phyloP scores from a whole-genome alignment of 495 filamentous ascomycete species.

The Durotheca rogersii region DNA sequence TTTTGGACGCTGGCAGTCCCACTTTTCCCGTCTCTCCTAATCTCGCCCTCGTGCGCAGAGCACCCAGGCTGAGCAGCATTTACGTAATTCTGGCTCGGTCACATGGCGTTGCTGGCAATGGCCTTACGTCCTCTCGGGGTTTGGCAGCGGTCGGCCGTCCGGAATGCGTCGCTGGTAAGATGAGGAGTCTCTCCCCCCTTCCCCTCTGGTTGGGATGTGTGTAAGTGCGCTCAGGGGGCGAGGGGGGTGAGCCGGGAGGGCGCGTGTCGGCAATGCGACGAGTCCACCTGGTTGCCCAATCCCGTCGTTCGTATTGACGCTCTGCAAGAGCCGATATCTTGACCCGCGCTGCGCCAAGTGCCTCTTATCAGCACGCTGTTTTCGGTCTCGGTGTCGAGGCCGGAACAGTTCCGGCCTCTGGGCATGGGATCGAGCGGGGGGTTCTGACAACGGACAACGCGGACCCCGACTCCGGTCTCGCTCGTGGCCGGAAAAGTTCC shows the following conservation, averaged over 20 bases:
- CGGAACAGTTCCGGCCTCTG: constrained; percentile 21
- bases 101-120: neutral
- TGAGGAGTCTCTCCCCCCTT: too few relatives aligned
- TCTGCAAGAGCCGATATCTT: too few relatives aligned
- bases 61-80: constrained; percentile 4
- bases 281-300: too few relatives aligned
- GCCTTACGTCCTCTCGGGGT: neutral
- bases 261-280: too few relatives aligned
- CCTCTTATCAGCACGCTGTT: neutral
- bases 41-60: constrained; percentile 7
- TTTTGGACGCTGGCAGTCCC: constrained; percentile 7
- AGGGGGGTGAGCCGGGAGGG: too few relatives aligned
- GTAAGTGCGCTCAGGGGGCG: too few relatives aligned
- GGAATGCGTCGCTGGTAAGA: neutral
- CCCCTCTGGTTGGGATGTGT: too few relatives aligned
- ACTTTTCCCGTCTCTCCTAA: constrained; percentile 14
- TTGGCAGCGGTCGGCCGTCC: too few relatives aligned
- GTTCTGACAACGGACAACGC: neutral
- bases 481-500: constrained; percentile 25
- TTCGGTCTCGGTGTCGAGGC: constrained; percentile 3
- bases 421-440: neutral
- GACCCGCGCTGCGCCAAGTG: too few relatives aligned
- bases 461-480: constrained; percentile 15
- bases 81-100: constrained; percentile 14
- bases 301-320: too few relatives aligned